These are phyloP conservation scores for Beauveria brongniartii DNA, from an alignment of 2,329 filamentous ascomycete species.

Conservation along the genomic window DNA sequence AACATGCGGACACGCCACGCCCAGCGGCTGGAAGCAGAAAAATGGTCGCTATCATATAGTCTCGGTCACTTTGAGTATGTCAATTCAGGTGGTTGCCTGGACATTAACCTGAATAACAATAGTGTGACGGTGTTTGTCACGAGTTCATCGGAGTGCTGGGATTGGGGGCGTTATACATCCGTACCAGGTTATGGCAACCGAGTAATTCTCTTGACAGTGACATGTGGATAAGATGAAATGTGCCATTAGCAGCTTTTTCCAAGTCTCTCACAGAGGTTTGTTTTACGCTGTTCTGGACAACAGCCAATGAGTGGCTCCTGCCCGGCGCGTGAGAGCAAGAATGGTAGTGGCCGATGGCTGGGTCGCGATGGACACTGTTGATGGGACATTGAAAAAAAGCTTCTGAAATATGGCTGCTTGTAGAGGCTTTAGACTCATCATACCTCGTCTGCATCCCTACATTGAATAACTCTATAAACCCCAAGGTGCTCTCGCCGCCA, in stretches of 20 bases:
- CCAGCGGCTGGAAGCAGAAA: not conserved
- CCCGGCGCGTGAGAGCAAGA: conserved; percentile 8
- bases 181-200: not conserved
- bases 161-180: not conserved
- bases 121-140: not conserved
- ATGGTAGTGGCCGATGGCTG: not conserved
- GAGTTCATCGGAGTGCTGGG: not conserved
- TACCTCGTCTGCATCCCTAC: not conserved
- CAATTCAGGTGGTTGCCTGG: not conserved
- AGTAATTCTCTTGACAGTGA: no score
- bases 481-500: not conserved
- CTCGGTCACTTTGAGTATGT: not conserved
- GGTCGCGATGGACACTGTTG: not conserved
- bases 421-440: not conserved
- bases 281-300: not conserved
- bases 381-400: not conserved
- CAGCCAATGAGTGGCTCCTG: conserved; percentile 2
- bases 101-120: no score
- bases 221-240: not conserved
- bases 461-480: not conserved
- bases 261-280: not conserved
- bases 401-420: not conserved
- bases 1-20: not conserved
- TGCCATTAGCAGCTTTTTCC: not conserved
- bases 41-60: not conserved